Base-by-base conservation (phyloP, 2,329 filamentous ascomycete species). In the Elsinoe necatrix region DNA sequence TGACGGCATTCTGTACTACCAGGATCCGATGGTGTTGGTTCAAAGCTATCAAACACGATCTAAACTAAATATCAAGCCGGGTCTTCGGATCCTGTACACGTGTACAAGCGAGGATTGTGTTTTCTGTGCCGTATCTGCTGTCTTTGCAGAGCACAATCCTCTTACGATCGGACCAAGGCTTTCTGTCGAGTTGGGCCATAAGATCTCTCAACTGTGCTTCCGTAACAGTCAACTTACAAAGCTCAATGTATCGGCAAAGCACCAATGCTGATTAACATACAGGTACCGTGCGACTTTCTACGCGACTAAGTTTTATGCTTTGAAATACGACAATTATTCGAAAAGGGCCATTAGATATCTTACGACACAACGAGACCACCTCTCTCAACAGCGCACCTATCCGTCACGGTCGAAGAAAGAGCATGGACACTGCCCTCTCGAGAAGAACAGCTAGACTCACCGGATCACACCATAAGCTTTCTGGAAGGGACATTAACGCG, bases 71-170 rank as follows among this genome's bases (percentile, higher is more conserved):
- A 20, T 45, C 41, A 45, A 45, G 41, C 41, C 41, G 41, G 41
- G 25, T 25, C 21, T 12, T 14, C 41, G 41, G 41, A n/a, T 25
- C 9, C 20, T 25, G 8, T 18, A 45, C 41, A 45, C 41, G 41
- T 45, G 41, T 20, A 12, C 41, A 45, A 45, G 41, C 41, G 41
- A 45, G 41, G 41, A 23, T 45, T 45, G 41, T n/a, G 23, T 37
- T n/a, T 14, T 12, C 12, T 14, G 34, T 37, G 34, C 34, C 34
- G 34, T 29, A 4, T 37, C 9, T 12, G 34, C 34, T 37, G 4
- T 7, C 34, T n/a, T 7, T 37, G n/a, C n/a, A n/a, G n/a, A n/a
- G n/a, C n/a, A n/a, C n/a, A n/a, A 6, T 37, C 34, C 14, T 37
- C 34, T 37, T 37, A 37, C 5, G 12, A 37, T 4, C 34, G 34